Conservation (phyloP, 2,329 filamentous ascomycete species). For the Aspergillus sp. region DNA sequence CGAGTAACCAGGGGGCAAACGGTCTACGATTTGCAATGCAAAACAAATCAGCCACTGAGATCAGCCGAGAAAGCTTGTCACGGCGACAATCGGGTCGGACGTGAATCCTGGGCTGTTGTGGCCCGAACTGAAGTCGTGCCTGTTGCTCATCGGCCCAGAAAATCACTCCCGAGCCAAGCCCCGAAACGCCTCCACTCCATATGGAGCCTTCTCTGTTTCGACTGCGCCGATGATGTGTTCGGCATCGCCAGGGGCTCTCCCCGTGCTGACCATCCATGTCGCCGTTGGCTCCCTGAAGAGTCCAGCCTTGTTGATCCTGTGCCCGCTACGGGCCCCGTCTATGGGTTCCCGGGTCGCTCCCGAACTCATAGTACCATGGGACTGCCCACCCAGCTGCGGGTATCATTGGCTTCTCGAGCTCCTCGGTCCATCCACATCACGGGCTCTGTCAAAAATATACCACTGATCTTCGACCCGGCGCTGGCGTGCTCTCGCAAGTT, state of each 20-base stretch:
- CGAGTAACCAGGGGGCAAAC: too few species aligned
- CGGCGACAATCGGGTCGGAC: too few species aligned
- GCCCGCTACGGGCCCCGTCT: constrained; percentile 9
- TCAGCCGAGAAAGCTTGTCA: not conserved
- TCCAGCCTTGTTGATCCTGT: constrained; percentile 10
- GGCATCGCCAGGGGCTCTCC: not conserved
- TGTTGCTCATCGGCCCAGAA: not conserved
- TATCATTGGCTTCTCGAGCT: constrained; percentile 5
- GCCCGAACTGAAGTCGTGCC: too few species aligned
- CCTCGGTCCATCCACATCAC: constrained; percentile 1
- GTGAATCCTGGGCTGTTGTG: too few species aligned
- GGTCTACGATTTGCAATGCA: too few species aligned
- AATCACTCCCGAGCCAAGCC: not conserved
- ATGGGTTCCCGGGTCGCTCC: constrained; percentile 8
- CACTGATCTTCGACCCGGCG: constrained; percentile 3
- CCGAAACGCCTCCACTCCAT: not conserved
- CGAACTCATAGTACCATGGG: constrained; percentile 8
- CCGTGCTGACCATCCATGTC: too few species aligned
- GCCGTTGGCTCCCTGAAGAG: too few species aligned
- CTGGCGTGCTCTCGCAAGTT: not conserved
- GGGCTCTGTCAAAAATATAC: constrained; percentile 3
- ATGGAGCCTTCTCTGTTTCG: not conserved
- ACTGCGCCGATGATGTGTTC: not conserved
- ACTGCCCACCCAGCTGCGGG: constrained; percentile 2
- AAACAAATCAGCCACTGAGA: too few species aligned